phyloP scores from a whole-genome alignment of 345 rosid species.

The Alliaria petiolata region DNA sequence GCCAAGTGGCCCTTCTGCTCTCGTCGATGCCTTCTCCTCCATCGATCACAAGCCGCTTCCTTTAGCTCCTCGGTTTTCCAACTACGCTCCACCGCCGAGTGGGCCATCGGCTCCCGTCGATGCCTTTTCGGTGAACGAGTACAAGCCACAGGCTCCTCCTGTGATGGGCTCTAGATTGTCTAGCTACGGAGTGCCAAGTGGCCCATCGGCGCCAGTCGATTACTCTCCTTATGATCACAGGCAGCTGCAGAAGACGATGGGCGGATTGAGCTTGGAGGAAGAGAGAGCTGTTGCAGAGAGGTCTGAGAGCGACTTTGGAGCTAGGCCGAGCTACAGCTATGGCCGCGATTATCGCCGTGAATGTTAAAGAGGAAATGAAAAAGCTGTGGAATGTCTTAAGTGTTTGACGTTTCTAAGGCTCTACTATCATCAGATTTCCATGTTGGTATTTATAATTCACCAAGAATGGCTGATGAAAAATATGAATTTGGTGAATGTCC shows the following conservation, averaged over 20 bases:
- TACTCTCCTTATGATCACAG: slow-evolving; percentile 45
- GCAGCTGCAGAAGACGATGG: slow-evolving; percentile 33
- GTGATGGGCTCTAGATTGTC: slow-evolving; percentile 21
- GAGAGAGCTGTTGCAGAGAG: slow-evolving; percentile 34
- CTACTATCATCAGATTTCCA: background rate
- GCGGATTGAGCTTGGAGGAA: slow-evolving; percentile 47
- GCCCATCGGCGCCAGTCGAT: slow-evolving; percentile 59
- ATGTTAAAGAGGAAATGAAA: slow-evolving; percentile 20
- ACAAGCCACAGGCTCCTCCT: slow-evolving; percentile 37
- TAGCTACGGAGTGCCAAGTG: slow-evolving; percentile 38
- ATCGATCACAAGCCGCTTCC: slow-evolving; percentile 37
- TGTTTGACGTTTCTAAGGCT: slow-evolving; percentile 6
- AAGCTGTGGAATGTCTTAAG: slow-evolving; percentile 14
- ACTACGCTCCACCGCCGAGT: slow-evolving; percentile 22
- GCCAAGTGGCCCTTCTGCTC: slow-evolving; percentile 45
- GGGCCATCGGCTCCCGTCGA: slow-evolving; percentile 58
- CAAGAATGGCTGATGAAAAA: slow-evolving; percentile 4
- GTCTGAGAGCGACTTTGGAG: slow-evolving; percentile 32
- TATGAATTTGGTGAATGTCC: slow-evolving; percentile 12
- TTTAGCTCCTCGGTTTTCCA: slow-evolving; percentile 27
- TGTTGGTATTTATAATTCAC: slow-evolving; percentile 17
- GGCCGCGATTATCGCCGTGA: slow-evolving; percentile 39
- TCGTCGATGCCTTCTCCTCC: slow-evolving; percentile 40
- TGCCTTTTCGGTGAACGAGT: slow-evolving; percentile 32
- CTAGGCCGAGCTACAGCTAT: slow-evolving; percentile 37